Base-by-base conservation (phyloP, 1,284 basidiomycete genomes). In the Flammula alnicola region DNA sequence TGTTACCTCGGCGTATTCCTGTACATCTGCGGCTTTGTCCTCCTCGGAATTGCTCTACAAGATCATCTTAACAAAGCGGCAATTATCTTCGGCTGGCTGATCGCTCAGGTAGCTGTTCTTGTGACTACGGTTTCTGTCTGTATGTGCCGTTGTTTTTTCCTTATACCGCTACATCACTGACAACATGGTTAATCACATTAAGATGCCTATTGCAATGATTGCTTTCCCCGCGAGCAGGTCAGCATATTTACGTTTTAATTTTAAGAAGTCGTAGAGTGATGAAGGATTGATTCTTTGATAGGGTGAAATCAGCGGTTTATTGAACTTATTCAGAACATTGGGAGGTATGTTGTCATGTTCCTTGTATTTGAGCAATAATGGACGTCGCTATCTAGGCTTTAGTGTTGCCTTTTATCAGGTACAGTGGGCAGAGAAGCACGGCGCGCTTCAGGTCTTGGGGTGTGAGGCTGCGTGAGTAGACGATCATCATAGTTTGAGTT, bases 341-440 rank as follows among this genome's bases (percentile, higher is more conserved):
- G 81, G 81, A 32, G 83, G 71, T 70, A 44, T 14, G 55, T 40
- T 32, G 4, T 14, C 3, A 19, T 22, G n/a, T 6, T n/a, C n/a
- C n/a, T 16, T 16, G 27, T 23, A 14, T 20, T 16, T 12, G 38
- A 8, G 10, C 11, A 9, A 25, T 48, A 22, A 35, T 19, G 11
- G 12, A 8, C 30, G 11, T 33, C 33, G n/a, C 30, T 37, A n/a
- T 16, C 5, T 37, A 71, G 72, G 81, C 0, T 85, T 86, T 62
- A 76, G 75, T 33, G 81, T 87, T 3, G 80, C 83, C 0, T 86
- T 78, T 62, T 86, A 80, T 67, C 83, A 86, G 61, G 75, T 83
- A 2, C 74, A 76, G 12, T 85, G 81, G 83, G 79, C 81, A 8
- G 63, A 63, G 29, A 76, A 74, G 54, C 61, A 78, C 33, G 83